Percentiles rank a stretch among this genome's conserved stretches.
These are phyloP conservation scores for Fusarium veterinarium DNA, from an alignment of 2,329 filamentous ascomycete genomes.

Conservation along the genomic window DNA sequence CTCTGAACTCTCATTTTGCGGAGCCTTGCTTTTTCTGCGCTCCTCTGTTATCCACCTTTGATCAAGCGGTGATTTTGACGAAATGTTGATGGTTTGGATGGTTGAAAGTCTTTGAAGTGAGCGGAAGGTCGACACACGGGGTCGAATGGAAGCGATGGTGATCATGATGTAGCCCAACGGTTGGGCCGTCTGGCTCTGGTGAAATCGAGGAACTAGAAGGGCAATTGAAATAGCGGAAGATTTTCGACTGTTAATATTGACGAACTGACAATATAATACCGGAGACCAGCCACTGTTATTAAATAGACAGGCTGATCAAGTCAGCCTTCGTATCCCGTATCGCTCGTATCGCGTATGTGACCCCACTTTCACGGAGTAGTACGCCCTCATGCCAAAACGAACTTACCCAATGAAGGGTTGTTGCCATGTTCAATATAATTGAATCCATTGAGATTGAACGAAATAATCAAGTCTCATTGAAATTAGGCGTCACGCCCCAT, in stretches of 20 bases:
- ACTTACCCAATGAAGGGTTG: not conserved
- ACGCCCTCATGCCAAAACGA: too few relatives aligned
- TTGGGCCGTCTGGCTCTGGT: not conserved
- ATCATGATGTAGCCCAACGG: not conserved
- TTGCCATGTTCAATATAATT: not conserved
- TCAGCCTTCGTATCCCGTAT: conserved; percentile 47
- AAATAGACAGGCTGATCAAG: conserved; percentile 33
- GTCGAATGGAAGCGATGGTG: not conserved
- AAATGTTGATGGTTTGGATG: fast-evolving
- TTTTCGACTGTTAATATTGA: fast-evolving
- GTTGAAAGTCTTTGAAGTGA: not conserved
- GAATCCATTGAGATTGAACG: fast-evolving
- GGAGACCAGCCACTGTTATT: not conserved
- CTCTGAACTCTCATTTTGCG: not conserved
- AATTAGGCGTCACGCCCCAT: not conserved
- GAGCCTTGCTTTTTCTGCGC: not conserved
- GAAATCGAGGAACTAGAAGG: fast-evolving
- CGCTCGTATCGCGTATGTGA: not conserved
- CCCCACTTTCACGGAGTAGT: not conserved
- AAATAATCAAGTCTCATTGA: fast-evolving
- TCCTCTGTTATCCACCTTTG: not conserved
- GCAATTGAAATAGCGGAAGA: fast-evolving
- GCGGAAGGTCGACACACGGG: too few relatives aligned
- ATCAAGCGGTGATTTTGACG: not conserved
- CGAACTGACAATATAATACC: fast-evolving